Base-by-base conservation (phyloP, 768 basidiomycete genomes). In the Asterophora lycoperdoides region DNA sequence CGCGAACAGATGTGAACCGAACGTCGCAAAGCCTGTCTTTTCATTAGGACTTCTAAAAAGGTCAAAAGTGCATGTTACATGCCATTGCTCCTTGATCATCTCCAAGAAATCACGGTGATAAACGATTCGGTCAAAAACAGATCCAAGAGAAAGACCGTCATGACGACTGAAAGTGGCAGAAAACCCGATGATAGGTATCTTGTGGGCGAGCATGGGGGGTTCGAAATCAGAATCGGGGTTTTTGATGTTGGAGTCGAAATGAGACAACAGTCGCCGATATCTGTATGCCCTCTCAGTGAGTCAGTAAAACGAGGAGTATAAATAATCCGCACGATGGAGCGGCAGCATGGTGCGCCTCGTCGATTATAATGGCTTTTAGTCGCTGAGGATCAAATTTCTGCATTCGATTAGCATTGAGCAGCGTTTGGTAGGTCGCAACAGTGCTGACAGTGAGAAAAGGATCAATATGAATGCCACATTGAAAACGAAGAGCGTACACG, bases 281-380 rank as follows among this genome's bases (percentile, higher is more conserved):
- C 92, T 70, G 52, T 20, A 23, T 38, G 18, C 40, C 43, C 10
- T 23, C 9, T 28, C 23, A 23, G 23, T 5, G 30, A 39, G n/a
- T 13, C 11, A n/a, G 20, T 6, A n/a, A 29, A 5, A 49, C 43
- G 40, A 5, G 47, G 30, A 9, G 30, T 26, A n/a, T 30, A 26
- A 9, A 20, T 33, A 11, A 44, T 20, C 71, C 82, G 46, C 68
- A 94, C 83, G 93, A 93, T 26, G 86, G 84, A 8, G 94, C 89
- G 33, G 90, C 93, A 23, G 94, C 89, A 65, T 98, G 95, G 63
- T 97, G 95, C 0, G 94, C 94, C 67, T 96, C 93, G 59, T 96
- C 93, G 3, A 96, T 74, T 38, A 95, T 82, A 50, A 96, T 73
- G 13, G 85, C 86, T 58, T 86, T 91, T 53, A 90, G 66, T 39